Conservation (phyloP, 768 basidiomycete genomes). For the Pleurotus eryngii region DNA sequence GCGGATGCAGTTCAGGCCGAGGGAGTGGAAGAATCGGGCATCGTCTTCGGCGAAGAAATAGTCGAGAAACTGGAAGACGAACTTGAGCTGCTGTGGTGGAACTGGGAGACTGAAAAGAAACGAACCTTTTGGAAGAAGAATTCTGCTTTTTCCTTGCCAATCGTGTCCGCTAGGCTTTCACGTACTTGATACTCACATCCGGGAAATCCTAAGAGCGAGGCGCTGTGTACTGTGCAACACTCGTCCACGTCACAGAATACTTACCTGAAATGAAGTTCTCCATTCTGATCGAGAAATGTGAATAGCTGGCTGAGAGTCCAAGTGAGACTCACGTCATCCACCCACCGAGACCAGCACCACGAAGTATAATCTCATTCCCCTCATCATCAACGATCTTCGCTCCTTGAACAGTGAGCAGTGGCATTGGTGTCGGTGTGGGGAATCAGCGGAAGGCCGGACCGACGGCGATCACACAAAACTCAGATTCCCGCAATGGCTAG, state of each 20-base stretch:
- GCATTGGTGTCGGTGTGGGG: conserved; percentile 28
- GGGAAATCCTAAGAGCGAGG: conserved; percentile 27
- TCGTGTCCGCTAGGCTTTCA: conserved; percentile 57
- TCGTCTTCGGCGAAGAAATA: conserved; percentile 83
- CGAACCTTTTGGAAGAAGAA: conserved; percentile 83
- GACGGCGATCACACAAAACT: background rate
- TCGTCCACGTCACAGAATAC: too few species aligned
- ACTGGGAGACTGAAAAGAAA: background rate
- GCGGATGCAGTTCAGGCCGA: conserved; percentile 80
- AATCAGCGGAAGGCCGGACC: background rate
- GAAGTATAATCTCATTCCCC: conserved; percentile 55
- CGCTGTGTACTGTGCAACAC: too few species aligned
- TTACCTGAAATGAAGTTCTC: conserved; percentile 73
- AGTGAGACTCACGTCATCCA: conserved; percentile 73
- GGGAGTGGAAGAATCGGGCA: conserved; percentile 71
- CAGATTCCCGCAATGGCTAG: too few species aligned
- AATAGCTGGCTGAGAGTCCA: background rate
- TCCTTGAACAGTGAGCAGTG: conserved; percentile 54
- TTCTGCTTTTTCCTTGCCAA: conserved; percentile 67
- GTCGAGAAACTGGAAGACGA: conserved; percentile 64
- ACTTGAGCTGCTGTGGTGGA: conserved; percentile 15
- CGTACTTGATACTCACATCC: conserved; percentile 82
- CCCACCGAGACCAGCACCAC: conserved; percentile 78
- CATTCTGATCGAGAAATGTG: conserved; percentile 40
- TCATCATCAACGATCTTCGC: conserved; percentile 57